Percentiles rank a stretch among this genome's conserved stretches.
These are phyloP conservation scores for Tillandsia leiboldiana DNA, from an alignment of 176 grass and related monocot genomes.

Conservation along the genomic window DNA sequence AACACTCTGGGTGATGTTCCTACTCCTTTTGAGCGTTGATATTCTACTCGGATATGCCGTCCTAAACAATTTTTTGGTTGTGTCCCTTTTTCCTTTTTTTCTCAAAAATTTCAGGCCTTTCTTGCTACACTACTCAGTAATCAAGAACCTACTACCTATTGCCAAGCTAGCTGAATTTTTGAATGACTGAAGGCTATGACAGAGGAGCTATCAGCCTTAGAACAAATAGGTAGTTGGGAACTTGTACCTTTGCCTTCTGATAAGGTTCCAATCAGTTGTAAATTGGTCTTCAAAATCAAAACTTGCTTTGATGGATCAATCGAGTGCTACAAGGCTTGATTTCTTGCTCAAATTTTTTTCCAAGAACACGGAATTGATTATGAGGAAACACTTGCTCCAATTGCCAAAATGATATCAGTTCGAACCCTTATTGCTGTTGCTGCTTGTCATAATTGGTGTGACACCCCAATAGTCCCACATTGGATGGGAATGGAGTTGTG, in stretches of 20 bases:
- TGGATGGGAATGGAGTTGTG: too few relatives aligned
- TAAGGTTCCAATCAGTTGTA: not conserved
- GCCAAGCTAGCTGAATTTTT: not conserved
- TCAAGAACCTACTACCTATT: too few relatives aligned
- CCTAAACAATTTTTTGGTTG: too few relatives aligned
- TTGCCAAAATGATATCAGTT: not conserved
- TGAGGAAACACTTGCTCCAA: not conserved
- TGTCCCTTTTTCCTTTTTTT: too few relatives aligned
- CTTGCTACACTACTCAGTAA: too few relatives aligned
- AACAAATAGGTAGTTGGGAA: not conserved
- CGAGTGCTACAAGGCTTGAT: not conserved
- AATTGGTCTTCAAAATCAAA: not conserved
- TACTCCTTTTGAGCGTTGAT: too few relatives aligned
- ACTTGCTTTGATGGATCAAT: not conserved
- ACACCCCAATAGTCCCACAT: too few relatives aligned
- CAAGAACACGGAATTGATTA: not conserved
- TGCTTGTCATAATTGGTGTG: not conserved
- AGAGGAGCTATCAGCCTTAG: not conserved
- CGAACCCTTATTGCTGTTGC: not conserved
- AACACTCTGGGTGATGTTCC: too few relatives aligned
- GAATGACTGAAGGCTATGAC: not conserved
- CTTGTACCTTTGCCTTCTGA: not conserved
- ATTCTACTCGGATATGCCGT: too few relatives aligned
- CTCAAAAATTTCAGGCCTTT: too few relatives aligned
- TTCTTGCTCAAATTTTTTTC: not conserved